These are phyloP conservation scores for Globisporangium megalacanthum DNA, from an alignment of 352 stramenopile genomes.

Conservation along the genomic window DNA sequence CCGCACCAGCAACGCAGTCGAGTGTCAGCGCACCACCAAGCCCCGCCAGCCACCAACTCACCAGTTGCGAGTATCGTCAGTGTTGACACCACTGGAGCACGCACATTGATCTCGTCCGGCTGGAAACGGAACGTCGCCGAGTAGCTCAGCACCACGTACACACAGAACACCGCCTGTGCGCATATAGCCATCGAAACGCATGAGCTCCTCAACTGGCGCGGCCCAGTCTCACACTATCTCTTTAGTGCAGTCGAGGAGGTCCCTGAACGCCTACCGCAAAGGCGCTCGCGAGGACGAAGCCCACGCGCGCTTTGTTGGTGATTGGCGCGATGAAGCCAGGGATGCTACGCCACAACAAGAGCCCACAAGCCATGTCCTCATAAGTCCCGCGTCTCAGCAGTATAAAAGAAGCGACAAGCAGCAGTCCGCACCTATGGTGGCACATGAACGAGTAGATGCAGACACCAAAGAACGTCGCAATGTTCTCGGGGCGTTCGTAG, in stretches of 20 bases:
- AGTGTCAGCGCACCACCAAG: no score
- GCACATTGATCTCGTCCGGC: slow-evolving; percentile 72
- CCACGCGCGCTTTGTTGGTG: slow-evolving; percentile 73
- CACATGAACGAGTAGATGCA: slow-evolving; percentile 92
- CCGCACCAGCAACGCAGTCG: slow-evolving; percentile 2
- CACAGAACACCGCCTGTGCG: slow-evolving; percentile 56
- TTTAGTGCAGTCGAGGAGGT: no score
- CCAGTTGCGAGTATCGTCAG: no score
- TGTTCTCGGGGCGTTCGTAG: slow-evolving; percentile 66
- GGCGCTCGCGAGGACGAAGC: slow-evolving; percentile 46
- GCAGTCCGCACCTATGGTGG: slow-evolving; percentile 64
- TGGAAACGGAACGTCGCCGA: slow-evolving; percentile 79
- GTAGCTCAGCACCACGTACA: slow-evolving; percentile 76
- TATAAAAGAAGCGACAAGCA: not conserved
- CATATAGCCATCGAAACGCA: not conserved
- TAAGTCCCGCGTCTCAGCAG: no score
- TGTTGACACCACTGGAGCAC: not conserved
- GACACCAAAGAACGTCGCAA: slow-evolving; percentile 81
- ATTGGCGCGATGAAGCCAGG: slow-evolving; percentile 79
- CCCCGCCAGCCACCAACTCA: no score
- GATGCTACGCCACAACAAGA: slow-evolving; percentile 30
- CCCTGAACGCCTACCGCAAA: slow-evolving; percentile 47
- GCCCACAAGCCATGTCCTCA: no score
- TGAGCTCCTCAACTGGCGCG: no score
- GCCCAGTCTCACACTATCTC: no score